Evolutionary conservation across 441 rosid species (phyloP), one percentile per base, ranked within the genome.

Genomic region (Populus trichocarpa): DNA sequence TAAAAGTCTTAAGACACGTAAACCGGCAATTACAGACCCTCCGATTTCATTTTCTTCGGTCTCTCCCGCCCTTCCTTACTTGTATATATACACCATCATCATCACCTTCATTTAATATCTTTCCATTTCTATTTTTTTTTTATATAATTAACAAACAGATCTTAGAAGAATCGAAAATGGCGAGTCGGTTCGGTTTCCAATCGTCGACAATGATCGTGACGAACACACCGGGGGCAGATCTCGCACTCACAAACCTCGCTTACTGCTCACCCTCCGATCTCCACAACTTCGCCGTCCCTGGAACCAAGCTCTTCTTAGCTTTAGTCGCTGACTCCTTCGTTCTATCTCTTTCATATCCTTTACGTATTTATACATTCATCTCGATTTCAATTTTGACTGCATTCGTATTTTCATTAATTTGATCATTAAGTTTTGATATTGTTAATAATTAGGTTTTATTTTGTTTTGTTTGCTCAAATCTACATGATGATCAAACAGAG

Each of bases 251-350:
- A 73, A 96, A 96, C 83, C 87, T 91, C 72, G 97, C 95, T 28
- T 96, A 91, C 89, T 88, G 93, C 91, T 92, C 93, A 28, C 73
- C 89, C 57, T 78, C 98, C 82, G 98, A 94, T 90, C 88, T 93
- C 71, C 92, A 83, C 76, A 84, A 79, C 46, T 94, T 94, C 89
- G 80, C 90, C 75, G 92, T 94, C 79, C 98, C 97, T 28, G 93
- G 90, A 38, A 82, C 94, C 83, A 91, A 83, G 80, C 89, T 88
- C 81, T 88, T 84, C 87, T 85, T 96, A 74, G 97, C 95, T 76
- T 85, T 87, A 67, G 82, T 94, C 35, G 91, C 81, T 46, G 90
- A 90, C 32, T 81, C 84, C 77, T 85, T 88, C 79, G 90, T 30
- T 30, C 32, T 30, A 30, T 30, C 32, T 30, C 32, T 30, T 30